Base-by-base conservation (phyloP, 192 early-diverging fungal genomes). In the Spinellus fusiger region DNA sequence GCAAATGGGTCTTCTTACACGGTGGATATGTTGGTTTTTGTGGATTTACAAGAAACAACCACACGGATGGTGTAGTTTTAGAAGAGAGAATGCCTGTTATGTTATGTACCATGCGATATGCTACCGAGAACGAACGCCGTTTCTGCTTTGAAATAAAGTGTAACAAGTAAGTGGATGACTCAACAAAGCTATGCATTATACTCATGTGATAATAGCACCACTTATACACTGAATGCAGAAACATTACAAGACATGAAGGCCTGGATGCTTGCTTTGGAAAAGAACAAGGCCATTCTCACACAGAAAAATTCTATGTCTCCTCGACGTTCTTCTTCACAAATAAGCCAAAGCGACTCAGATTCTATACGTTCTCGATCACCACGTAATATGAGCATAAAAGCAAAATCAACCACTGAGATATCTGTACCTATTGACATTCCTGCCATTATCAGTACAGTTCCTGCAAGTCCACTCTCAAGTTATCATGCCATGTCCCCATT, bases 61-160 rank as follows among this genome's bases (percentile, higher is more conserved):
- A 49, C 2, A 64, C 34, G 22, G 61, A 67, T 54, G 55, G 56
- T 38, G 55, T 73, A 3, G 32, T 50, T 4, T 4, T 73, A 25
- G 79, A 79, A 9, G 81, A 84, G n/a, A 61, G 84, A 18, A 67
- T 88, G 29, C 70, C 74, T n/a, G 68, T 91, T 1, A 57, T 78
- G 7, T 50, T 80, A n/a, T 87, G 86, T 51, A 76, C 75, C 34
- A 58, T 83, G 4, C 62, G 78, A 5, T 68, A 77, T 10, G 75
- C 71, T 26, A 62, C 49, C 3, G 77, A 77, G 10, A 71, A 74
- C 49, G 89, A 91, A 38, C 74, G 89, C 4, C 70, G 88, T 16
- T 90, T 81, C 67, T 86, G 82, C 51, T 91, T 91, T 59, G 86
- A 89, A 56, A 70, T 90, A 4, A 73, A 78, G 6, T 84, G 79